Conservation (phyloP, 805 yeast species). For the Grigorovia jiainica region DNA sequence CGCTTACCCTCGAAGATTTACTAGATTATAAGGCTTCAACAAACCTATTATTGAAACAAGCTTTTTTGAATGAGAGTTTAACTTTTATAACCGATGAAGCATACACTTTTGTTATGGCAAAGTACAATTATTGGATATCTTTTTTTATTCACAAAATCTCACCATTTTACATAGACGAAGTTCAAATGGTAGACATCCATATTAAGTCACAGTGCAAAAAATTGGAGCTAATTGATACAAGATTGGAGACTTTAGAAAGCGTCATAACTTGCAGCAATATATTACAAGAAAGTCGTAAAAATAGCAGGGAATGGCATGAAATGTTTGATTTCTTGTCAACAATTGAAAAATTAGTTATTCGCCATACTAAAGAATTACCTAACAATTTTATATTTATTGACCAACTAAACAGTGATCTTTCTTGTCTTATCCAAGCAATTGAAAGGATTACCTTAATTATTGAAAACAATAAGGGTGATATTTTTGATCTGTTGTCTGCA, state of each 20-base stretch:
- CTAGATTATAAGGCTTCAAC: not conserved
- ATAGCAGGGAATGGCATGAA: constrained; percentile 15
- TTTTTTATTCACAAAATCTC: constrained; percentile 35
- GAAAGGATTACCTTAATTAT: not conserved
- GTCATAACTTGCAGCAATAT: constrained; percentile 32
- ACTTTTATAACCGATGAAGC: constrained; percentile 42
- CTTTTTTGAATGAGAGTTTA: not conserved
- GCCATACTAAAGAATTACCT: constrained; percentile 40
- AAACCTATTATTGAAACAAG: not conserved
- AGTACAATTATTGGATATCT: constrained; percentile 53
- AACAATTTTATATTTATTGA: constrained; percentile 51
- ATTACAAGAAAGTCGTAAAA: constrained; percentile 28
- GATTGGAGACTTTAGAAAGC: constrained; percentile 32
- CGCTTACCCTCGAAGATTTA: constrained; percentile 2
- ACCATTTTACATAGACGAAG: constrained; percentile 26
- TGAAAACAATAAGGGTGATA: not conserved
- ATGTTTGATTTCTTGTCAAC: constrained; percentile 15
- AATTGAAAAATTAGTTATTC: constrained; percentile 21
- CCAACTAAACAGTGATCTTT: constrained; percentile 46
- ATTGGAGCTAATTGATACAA: constrained; percentile 18
- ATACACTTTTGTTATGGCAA: constrained; percentile 41
- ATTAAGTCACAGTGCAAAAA: constrained; percentile 14
- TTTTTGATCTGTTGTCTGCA: not conserved
- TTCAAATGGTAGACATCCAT: constrained; percentile 25
- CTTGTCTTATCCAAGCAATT: constrained; percentile 24